Conservation (phyloP, 2,329 filamentous ascomycete genomes). For the Neonectria sp. region DNA sequence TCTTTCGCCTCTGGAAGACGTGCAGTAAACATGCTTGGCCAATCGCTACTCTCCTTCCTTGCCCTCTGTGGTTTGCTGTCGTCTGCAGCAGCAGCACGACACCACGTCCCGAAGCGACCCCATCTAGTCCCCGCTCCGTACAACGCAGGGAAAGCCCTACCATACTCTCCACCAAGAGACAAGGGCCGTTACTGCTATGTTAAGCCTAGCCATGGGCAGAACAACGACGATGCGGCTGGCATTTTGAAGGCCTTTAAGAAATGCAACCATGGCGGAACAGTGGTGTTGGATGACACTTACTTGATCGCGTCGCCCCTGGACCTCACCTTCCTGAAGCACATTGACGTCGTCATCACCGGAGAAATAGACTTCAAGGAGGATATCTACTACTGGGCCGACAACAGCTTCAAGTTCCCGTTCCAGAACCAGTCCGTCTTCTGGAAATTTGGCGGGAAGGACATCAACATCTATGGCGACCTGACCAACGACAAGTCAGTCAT, state of each 20-base stretch:
- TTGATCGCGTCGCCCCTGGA: constrained; percentile 76
- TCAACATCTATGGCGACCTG: constrained; percentile 78
- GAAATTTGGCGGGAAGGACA: constrained; percentile 51
- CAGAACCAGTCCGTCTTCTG: constrained; percentile 71
- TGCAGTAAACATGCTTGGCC: constrained; percentile 15
- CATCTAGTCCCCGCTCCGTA: constrained; percentile 38
- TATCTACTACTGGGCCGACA: constrained; percentile 77
- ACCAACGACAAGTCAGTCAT: constrained; percentile 77
- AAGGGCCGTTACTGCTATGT: constrained; percentile 39
- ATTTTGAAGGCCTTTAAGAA: constrained; percentile 46
- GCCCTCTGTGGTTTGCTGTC: constrained; percentile 34
- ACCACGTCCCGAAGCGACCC: constrained; percentile 36
- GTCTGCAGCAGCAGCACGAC: constrained; percentile 19
- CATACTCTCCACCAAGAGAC: constrained; percentile 32
- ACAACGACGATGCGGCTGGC: constrained; percentile 34
- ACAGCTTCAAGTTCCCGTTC: constrained; percentile 75
- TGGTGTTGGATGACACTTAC: constrained; percentile 73
- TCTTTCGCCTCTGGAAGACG: background rate
- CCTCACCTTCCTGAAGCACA: constrained; percentile 73
- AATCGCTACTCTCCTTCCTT: constrained; percentile 28
- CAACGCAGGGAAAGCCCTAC: constrained; percentile 35
- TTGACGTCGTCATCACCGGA: constrained; percentile 72
- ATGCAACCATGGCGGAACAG: constrained; percentile 75
- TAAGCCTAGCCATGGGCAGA: constrained; percentile 29
- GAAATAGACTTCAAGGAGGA: constrained; percentile 76